These are phyloP conservation scores for Alternaria sp. DNA, from an alignment of 2,329 filamentous ascomycete species.

Conservation along the genomic window DNA sequence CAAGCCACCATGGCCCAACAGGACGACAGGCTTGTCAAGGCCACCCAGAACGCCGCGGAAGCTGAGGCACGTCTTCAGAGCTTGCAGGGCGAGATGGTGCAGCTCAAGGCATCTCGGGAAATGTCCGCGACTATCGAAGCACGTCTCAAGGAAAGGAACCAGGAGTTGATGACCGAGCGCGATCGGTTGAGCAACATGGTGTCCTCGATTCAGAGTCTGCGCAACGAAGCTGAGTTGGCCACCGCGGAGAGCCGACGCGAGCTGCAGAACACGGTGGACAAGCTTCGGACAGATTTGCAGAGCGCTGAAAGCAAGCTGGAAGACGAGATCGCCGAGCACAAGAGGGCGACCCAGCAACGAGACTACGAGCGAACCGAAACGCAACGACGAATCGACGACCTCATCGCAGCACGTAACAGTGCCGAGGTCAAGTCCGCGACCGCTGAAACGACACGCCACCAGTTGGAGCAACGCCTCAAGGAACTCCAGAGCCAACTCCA, in stretches of 20 bases:
- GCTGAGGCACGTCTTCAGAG: constrained; percentile 81
- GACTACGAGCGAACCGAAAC: constrained; percentile 89
- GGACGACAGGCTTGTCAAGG: constrained; percentile 87
- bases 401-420: constrained; percentile 78
- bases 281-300: constrained; percentile 78
- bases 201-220: constrained; percentile 81
- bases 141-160: constrained; percentile 86
- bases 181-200: constrained; percentile 82
- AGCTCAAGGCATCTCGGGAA: constrained; percentile 92
- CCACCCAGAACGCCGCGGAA: constrained; percentile 91
- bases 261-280: constrained; percentile 77
- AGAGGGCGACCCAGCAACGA: constrained; percentile 81
- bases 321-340: constrained; percentile 81
- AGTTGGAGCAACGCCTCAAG: constrained; percentile 85
- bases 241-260: constrained; percentile 84
- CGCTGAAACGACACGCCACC: constrained; percentile 85
- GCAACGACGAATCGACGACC: constrained; percentile 90
- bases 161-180: constrained; percentile 82
- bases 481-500: constrained; percentile 88
- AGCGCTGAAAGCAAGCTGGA: constrained; percentile 82
- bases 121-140: constrained; percentile 94
- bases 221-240: constrained; percentile 87
- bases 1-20: constrained; percentile 87
- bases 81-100: constrained; percentile 86
- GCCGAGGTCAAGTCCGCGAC: constrained; percentile 86